phyloP scores from a whole-genome alignment of 2,329 filamentous ascomycete genomes.

The Phyllosticta citriasiana region DNA sequence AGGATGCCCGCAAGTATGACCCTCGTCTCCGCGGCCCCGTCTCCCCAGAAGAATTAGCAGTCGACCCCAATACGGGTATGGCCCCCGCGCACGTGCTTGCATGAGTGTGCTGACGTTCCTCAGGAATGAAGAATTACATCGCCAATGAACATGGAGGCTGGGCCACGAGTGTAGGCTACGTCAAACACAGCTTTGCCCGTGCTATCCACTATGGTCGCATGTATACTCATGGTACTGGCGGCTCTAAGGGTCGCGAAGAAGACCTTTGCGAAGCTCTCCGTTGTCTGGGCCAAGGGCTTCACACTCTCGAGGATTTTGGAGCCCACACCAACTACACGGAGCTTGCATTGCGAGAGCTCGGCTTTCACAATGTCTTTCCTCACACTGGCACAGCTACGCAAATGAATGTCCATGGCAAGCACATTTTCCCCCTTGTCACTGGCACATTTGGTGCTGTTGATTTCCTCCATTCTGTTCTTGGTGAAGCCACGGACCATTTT shows the following conservation, averaged over 20 bases:
- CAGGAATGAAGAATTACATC: slow-evolving; percentile 99
- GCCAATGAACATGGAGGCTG: slow-evolving; percentile 79
- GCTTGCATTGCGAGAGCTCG: slow-evolving; percentile 42
- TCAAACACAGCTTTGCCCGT: slow-evolving; percentile 43
- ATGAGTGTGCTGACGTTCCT: neutral
- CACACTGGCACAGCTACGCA: slow-evolving; percentile 39
- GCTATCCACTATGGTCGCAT: slow-evolving; percentile 39
- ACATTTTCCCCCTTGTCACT: slow-evolving; percentile 43
- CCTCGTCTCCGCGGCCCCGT: slow-evolving; percentile 72
- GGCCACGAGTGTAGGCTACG: slow-evolving; percentile 82
- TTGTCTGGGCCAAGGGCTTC: slow-evolving; percentile 42
- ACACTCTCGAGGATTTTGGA: slow-evolving; percentile 45
- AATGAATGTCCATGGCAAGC: slow-evolving; percentile 37
- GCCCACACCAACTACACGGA: slow-evolving; percentile 48
- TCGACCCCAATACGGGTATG: slow-evolving; percentile 33
- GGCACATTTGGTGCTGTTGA: slow-evolving; percentile 46
- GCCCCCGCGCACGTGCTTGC: neutral
- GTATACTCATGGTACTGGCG: slow-evolving; percentile 35
- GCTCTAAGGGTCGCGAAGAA: slow-evolving; percentile 31
- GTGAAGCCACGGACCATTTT: slow-evolving; percentile 40
- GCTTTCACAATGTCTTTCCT: slow-evolving; percentile 41
- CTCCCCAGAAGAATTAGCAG: slow-evolving; percentile 32
- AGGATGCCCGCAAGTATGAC: slow-evolving; percentile 77
- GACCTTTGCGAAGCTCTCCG: slow-evolving; percentile 40
- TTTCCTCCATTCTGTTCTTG: slow-evolving; percentile 41